Conservation (phyloP, 345 rosid species). For the Dipteronia dyeriana region DNA sequence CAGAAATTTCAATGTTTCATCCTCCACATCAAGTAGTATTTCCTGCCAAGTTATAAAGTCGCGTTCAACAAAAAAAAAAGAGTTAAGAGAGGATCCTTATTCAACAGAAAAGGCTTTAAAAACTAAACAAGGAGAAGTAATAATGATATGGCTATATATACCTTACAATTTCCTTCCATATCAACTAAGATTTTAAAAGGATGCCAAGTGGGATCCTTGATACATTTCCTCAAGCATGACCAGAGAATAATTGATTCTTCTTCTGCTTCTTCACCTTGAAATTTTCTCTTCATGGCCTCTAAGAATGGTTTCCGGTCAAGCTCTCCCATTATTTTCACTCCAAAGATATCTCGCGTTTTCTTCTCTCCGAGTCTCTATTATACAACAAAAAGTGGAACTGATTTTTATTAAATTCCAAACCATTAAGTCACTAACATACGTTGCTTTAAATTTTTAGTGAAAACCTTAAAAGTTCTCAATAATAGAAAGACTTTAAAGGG, state of each 20-base stretch:
- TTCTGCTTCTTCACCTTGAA: slow-evolving; percentile 13
- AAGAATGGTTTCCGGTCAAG: slow-evolving; percentile 41
- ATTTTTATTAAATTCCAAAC: too few relatives aligned
- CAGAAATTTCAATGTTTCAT: slow-evolving; percentile 32
- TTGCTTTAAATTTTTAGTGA: too few relatives aligned
- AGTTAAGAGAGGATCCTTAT: too few relatives aligned
- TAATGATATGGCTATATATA: background rate
- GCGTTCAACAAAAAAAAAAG: too few relatives aligned
- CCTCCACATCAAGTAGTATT: slow-evolving; percentile 25
- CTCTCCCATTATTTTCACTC: slow-evolving; percentile 63
- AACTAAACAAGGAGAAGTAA: background rate
- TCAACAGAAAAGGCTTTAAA: too few relatives aligned
- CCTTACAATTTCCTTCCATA: slow-evolving; percentile 21
- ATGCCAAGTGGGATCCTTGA: slow-evolving; percentile 47
- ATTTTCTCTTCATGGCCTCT: slow-evolving; percentile 23
- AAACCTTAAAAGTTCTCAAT: too few relatives aligned
- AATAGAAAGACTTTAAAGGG: background rate
- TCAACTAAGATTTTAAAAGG: slow-evolving; percentile 44
- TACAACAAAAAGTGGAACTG: too few relatives aligned
- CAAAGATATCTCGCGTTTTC: slow-evolving; percentile 13
- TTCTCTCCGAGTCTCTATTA: background rate
- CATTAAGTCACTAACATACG: too few relatives aligned
- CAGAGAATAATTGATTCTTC: slow-evolving; percentile 38
- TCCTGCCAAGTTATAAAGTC: background rate
- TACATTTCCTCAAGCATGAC: slow-evolving; percentile 43